Evolutionary conservation across 1,284 basidiomycete genomes (phyloP).

Genomic region (Moesziomyces globuligerus): DNA sequence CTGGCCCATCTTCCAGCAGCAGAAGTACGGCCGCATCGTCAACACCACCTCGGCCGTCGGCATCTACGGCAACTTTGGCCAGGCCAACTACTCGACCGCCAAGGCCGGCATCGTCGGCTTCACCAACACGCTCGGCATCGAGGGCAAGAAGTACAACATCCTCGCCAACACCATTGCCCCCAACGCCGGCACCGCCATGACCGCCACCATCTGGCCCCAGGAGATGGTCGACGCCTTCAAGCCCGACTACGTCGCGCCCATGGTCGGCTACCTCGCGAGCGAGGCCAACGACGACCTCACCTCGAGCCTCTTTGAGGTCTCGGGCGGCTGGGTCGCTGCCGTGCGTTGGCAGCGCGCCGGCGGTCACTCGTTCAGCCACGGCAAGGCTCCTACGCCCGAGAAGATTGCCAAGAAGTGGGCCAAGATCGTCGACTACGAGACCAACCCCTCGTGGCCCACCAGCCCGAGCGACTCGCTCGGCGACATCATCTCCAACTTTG

Average conservation of each 20-base stretch:
- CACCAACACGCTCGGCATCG: slow-evolving; percentile 87
- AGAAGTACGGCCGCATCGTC: slow-evolving; percentile 95
- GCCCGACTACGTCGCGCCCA: slow-evolving; percentile 89
- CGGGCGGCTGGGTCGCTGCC: slow-evolving; percentile 91
- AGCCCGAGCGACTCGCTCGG: slow-evolving; percentile 59
- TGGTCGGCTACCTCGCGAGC: slow-evolving; percentile 90
- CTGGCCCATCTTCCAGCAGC: slow-evolving; percentile 96
- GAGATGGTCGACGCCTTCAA: slow-evolving; percentile 96
- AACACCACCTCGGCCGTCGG: slow-evolving; percentile 93
- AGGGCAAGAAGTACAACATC: slow-evolving; percentile 88
- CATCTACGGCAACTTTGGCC: slow-evolving; percentile 92
- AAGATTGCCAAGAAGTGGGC: slow-evolving; percentile 60
- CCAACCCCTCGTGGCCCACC: slow-evolving; percentile 64
- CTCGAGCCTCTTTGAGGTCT: slow-evolving; percentile 85
- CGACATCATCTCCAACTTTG: slow-evolving; percentile 64
- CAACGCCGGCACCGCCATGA: slow-evolving; percentile 75
- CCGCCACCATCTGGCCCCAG: slow-evolving; percentile 75
- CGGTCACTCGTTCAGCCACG: slow-evolving; percentile 71
- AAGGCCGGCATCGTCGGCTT: slow-evolving; percentile 93
- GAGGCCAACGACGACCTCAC: slow-evolving; percentile 79
- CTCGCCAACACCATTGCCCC: slow-evolving; percentile 91
- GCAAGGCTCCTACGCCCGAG: slow-evolving; percentile 60
- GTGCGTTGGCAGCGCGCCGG: slow-evolving; percentile 92
- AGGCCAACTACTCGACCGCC: slow-evolving; percentile 81
- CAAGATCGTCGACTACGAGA: slow-evolving; percentile 65